A percentile compares a stretch with the other conserved stretches of the same genome.
These are phyloP conservation scores for Termitomyces sp. DNA, from an alignment of 768 basidiomycete genomes.

Conservation along the genomic window DNA sequence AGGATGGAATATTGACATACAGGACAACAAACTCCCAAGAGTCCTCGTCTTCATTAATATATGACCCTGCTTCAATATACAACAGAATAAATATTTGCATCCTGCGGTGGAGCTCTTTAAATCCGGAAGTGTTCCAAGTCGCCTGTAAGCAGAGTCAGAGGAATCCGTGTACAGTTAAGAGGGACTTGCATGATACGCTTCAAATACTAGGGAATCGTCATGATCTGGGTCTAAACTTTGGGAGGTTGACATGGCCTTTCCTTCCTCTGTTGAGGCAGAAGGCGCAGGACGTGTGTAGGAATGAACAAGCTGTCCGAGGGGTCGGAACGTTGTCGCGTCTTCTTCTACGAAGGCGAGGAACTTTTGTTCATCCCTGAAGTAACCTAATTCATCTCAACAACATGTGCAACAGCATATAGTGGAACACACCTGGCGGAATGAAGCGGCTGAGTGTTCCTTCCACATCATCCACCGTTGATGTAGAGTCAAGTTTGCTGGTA, in stretches of 20 bases:
- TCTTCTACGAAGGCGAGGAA: conserved; percentile 70
- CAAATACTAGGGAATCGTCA: conserved; percentile 67
- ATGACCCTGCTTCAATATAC: conserved; percentile 94
- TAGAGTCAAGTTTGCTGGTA: conserved; percentile 57
- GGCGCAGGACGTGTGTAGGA: conserved; percentile 65
- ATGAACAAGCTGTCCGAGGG: conserved; percentile 68
- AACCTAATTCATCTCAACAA: conserved; percentile 40
- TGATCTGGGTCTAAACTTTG: conserved; percentile 40
- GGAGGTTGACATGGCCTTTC: conserved; percentile 42
- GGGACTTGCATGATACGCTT: conserved; percentile 81
- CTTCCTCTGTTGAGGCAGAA: conserved; percentile 38
- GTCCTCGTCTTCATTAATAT: conserved; percentile 91
- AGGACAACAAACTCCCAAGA: conserved; percentile 89
- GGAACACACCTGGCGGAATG: conserved; percentile 61
- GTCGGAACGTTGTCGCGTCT: conserved; percentile 76
- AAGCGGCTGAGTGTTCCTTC: conserved; percentile 71
- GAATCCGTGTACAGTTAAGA: neutral
- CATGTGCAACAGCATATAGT: neutral
- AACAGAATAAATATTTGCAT: conserved; percentile 95
- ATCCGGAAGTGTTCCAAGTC: conserved; percentile 82
- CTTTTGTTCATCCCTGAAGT: conserved; percentile 56
- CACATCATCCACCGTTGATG: conserved; percentile 80
- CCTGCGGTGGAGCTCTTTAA: conserved; percentile 82
- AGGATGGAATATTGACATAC: conserved; percentile 38
- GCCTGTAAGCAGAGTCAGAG: conserved; percentile 39